Percentiles rank a stretch among this genome's conserved stretches.
phyloP scores from a whole-genome alignment of 129 eudicot genomes.

The Mikania micrantha region DNA sequence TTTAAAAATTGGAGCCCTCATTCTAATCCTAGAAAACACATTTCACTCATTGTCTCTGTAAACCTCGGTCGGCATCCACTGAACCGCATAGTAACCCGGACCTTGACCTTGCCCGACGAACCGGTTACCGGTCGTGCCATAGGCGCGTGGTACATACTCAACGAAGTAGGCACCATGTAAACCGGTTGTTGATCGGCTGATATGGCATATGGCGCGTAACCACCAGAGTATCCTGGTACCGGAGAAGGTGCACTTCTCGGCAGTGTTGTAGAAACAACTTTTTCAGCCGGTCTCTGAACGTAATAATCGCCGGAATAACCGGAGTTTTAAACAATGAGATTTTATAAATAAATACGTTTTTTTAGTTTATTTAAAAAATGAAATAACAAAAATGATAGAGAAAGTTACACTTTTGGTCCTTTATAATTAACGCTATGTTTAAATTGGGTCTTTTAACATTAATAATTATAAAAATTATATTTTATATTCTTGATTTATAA shows the following conservation, averaged over 20 bases:
- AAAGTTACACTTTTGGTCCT: too few species aligned
- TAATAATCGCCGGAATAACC: constrained; percentile 47
- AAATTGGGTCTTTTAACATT: too few species aligned
- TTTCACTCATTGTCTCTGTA: too few species aligned
- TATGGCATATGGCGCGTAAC: constrained; percentile 27
- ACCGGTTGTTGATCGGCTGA: constrained; percentile 55
- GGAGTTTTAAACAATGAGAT: too few species aligned
- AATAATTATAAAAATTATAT: too few species aligned
- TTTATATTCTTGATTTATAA: too few species aligned
- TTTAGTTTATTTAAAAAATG: too few species aligned
- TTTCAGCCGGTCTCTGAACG: constrained; percentile 42
- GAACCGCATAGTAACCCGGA: constrained; percentile 72
- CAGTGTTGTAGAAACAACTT: constrained; percentile 29
- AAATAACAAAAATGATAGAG: too few species aligned
- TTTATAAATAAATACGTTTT: too few species aligned
- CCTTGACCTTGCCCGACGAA: constrained; percentile 21
- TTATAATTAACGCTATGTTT: too few species aligned
- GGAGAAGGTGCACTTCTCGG: constrained; percentile 35
- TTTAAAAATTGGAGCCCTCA: too few species aligned
- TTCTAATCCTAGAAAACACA: too few species aligned
- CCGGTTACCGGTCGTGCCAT: constrained; percentile 56
- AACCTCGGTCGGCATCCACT: constrained; percentile 54
- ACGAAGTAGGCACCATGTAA: constrained; percentile 56
- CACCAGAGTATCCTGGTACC: constrained; percentile 44
- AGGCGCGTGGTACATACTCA: constrained; percentile 57